phyloP scores from a whole-genome alignment of 2,329 filamentous ascomycete species.

The Paecilomyces fulvus region DNA sequence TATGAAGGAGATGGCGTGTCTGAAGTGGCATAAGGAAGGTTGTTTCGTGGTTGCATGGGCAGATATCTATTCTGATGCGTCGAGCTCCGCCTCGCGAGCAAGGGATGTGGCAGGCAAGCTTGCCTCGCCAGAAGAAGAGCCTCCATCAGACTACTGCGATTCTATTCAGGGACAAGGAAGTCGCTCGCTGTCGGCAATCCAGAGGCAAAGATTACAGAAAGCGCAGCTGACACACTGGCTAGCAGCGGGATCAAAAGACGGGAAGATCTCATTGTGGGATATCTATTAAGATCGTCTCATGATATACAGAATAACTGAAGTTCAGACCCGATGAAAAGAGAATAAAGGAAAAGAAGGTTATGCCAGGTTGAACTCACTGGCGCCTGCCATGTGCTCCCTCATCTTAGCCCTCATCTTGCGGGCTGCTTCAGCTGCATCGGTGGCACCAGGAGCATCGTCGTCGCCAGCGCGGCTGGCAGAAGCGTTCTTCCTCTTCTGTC shows the following conservation, averaged over 20 bases:
- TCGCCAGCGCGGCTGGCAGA: constrained; percentile 13
- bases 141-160: not conserved
- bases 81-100: constrained; percentile 4
- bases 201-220: constrained; percentile 54
- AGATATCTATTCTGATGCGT: constrained; percentile 26
- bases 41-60: constrained; percentile 76
- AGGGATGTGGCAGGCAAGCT: not conserved
- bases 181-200: constrained; percentile 43
- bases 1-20: constrained; percentile 77
- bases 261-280: constrained; percentile 92
- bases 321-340: constrained; percentile 15
- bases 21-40: constrained; percentile 90
- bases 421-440: constrained; percentile 39
- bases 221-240: constrained; percentile 76
- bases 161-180: not conserved
- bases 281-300: constrained; percentile 53
- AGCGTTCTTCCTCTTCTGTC: constrained; percentile 27
- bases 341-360: constrained; percentile 20
- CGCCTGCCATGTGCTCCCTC: constrained; percentile 43
- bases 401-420: constrained; percentile 48
- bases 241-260: constrained; percentile 85
- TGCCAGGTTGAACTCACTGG: constrained; percentile 52
- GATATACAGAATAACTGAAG: not conserved
- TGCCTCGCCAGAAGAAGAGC: not conserved
- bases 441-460: constrained; percentile 18